phyloP scores from a whole-genome alignment of 192 early-diverging fungal species.

The Linnemannia exigua region DNA sequence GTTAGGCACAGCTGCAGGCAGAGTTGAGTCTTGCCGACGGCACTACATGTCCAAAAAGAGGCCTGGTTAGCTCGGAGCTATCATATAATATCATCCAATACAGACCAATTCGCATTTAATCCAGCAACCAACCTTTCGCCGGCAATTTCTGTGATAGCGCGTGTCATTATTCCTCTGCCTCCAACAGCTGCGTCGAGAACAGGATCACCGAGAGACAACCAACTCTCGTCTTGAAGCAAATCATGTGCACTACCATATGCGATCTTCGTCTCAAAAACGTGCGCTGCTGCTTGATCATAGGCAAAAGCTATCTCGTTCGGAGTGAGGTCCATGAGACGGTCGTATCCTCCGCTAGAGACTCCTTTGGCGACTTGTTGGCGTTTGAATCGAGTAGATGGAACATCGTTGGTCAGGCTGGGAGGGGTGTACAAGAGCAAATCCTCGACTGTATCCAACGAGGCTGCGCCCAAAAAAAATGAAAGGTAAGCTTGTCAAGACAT shows the following conservation, averaged over 20 bases:
- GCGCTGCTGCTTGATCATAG: slow-evolving; percentile 34
- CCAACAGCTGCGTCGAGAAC: slow-evolving; percentile 69
- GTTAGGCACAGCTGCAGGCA: slow-evolving; percentile 85
- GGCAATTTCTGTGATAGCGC: slow-evolving; percentile 78
- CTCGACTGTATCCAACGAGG: slow-evolving; percentile 48
- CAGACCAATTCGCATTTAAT: no score
- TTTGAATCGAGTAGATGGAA: slow-evolving; percentile 20
- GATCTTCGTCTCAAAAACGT: slow-evolving; percentile 34
- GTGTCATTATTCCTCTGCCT: slow-evolving; percentile 67
- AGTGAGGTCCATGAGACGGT: slow-evolving; percentile 41
- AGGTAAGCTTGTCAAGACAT: no score
- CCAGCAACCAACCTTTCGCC: slow-evolving; percentile 69
- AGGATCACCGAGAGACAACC: slow-evolving; percentile 67
- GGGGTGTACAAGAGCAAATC: slow-evolving; percentile 48
- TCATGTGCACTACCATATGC: slow-evolving; percentile 54
- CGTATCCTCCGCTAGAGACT: slow-evolving; percentile 14
- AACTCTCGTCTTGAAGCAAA: slow-evolving; percentile 48
- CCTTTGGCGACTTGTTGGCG: slow-evolving; percentile 47
- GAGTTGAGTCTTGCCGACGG: slow-evolving; percentile 89
- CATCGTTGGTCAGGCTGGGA: slow-evolving; percentile 15
- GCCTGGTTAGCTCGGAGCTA: not conserved
- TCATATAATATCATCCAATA: not conserved
- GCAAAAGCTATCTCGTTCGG: slow-evolving; percentile 26
- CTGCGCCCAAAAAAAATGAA: slow-evolving; percentile 19
- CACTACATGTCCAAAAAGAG: slow-evolving; percentile 58